Percentiles rank a stretch among this genome's conserved stretches.
phyloP scores from a whole-genome alignment of 2,329 filamentous ascomycete genomes.

The Arachnomyces sp. region DNA sequence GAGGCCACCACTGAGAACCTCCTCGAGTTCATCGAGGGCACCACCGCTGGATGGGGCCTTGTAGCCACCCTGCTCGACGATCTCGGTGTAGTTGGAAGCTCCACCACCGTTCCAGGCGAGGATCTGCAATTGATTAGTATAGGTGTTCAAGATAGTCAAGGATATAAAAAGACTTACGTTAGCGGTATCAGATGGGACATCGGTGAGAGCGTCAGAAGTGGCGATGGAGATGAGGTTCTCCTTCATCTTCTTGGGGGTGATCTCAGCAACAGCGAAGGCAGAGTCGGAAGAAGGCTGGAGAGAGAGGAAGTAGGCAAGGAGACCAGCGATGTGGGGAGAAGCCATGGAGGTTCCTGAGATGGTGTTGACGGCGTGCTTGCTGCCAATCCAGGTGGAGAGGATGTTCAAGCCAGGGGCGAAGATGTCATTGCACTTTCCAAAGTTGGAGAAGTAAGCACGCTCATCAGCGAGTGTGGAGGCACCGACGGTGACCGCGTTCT shows the following conservation, averaged over 20 bases:
- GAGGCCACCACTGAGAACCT: constrained; percentile 36
- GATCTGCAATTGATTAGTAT: constrained; percentile 41
- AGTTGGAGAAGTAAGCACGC: constrained; percentile 99
- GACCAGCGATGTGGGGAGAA: constrained; percentile 91
- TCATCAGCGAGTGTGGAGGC: constrained; percentile 87
- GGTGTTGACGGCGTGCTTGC: constrained; percentile 92
- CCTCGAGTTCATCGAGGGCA: constrained; percentile 38
- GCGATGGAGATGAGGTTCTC: constrained; percentile 73
- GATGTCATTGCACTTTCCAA: constrained; percentile 98
- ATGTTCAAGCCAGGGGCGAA: constrained; percentile 97
- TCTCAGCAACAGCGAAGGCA: constrained; percentile 77
- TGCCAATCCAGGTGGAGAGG: constrained; percentile 95
- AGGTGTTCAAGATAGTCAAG: constrained; percentile 1
- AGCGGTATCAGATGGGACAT: constrained; percentile 76
- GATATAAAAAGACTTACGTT: constrained; percentile 51
- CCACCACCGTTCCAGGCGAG: constrained; percentile 99
- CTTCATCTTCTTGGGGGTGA: constrained; percentile 94
- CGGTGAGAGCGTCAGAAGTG: constrained; percentile 66
- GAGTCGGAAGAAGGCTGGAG: constrained; percentile 87
- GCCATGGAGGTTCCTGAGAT: constrained; percentile 99
- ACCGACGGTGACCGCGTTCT: constrained; percentile 89
- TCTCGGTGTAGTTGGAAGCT: constrained; percentile 79
- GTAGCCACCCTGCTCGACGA: constrained; percentile 67
- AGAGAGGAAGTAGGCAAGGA: constrained; percentile 95
- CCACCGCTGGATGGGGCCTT: constrained; percentile 39